Percentiles rank a stretch among this genome's conserved stretches.
phyloP scores from a whole-genome alignment of 306 rosid genomes.

The Vigna radiata region DNA sequence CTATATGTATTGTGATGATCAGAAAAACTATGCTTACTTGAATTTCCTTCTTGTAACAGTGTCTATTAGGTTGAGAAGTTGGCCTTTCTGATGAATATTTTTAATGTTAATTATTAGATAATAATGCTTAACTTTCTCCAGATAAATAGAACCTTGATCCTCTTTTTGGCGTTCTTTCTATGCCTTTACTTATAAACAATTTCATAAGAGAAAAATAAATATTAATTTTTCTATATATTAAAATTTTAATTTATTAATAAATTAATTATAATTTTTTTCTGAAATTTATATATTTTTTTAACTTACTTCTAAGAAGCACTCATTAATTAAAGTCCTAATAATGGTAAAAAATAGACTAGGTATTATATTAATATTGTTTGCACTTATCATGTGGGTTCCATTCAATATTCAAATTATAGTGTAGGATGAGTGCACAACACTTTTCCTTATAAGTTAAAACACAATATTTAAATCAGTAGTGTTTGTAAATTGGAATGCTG shows the following conservation, averaged over 20 bases:
- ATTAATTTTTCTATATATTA: too few species aligned
- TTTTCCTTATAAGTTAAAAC: not conserved
- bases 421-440: not conserved
- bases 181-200: too few species aligned
- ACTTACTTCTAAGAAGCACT: too few species aligned
- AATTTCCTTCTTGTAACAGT: not conserved
- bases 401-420: not conserved
- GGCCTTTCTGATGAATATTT: not conserved
- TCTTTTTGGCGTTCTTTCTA: not conserved
- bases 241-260: too few species aligned
- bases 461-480: not conserved
- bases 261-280: too few species aligned
- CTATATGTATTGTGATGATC: not conserved
- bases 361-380: not conserved
- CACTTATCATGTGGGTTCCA: not conserved
- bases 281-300: too few species aligned
- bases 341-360: not conserved
- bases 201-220: too few species aligned
- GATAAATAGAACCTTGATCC: not conserved
- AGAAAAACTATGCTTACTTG: slow-evolving; percentile 1
- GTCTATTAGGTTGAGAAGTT: not conserved
- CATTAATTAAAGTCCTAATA: not conserved
- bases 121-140: not conserved
- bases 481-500: not conserved
- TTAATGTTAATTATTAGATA: not conserved